phyloP scores from a whole-genome alignment of 495 filamentous ascomycete genomes.

The Glutinoglossum americanum region DNA sequence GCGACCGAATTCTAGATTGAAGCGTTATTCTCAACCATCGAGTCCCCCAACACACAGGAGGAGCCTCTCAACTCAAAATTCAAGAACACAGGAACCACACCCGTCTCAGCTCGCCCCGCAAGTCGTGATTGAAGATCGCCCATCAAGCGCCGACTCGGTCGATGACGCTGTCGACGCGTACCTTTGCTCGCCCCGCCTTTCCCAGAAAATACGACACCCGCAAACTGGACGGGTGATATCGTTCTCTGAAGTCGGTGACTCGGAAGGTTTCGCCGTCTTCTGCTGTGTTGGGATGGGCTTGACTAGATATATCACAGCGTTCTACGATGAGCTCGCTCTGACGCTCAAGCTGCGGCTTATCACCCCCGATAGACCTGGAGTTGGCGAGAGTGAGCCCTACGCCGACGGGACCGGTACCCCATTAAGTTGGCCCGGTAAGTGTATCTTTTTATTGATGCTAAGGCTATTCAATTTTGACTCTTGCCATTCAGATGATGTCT shows the following conservation, averaged over 20 bases:
- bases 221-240: slow-evolving; percentile 72
- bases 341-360: slow-evolving; percentile 79
- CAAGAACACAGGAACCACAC: not conserved
- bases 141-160: slow-evolving; percentile 63
- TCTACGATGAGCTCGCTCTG: slow-evolving; percentile 88
- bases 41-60: not conserved
- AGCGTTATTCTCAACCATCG: slow-evolving; percentile 2
- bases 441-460: not conserved
- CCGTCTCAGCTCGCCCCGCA: not conserved
- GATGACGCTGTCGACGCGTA: slow-evolving; percentile 78
- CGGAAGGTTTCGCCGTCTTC: slow-evolving; percentile 77
- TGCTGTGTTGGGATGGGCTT: slow-evolving; percentile 97
- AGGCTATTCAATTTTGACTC: not conserved
- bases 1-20: not conserved
- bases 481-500: slow-evolving; percentile 55
- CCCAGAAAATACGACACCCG: slow-evolving; percentile 69
- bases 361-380: slow-evolving; percentile 82
- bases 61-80: not conserved
- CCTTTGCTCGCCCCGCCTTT: slow-evolving; percentile 58
- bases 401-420: slow-evolving; percentile 61
- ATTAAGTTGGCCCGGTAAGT: slow-evolving; percentile 80
- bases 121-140: slow-evolving; percentile 25
- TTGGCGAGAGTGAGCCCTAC: slow-evolving; percentile 78
- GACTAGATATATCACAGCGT: slow-evolving; percentile 86
- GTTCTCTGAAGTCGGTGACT: slow-evolving; percentile 92